These are phyloP conservation scores for Aspergillus sclerotioniger DNA, from an alignment of 495 filamentous ascomycete species.

Conservation along the genomic window DNA sequence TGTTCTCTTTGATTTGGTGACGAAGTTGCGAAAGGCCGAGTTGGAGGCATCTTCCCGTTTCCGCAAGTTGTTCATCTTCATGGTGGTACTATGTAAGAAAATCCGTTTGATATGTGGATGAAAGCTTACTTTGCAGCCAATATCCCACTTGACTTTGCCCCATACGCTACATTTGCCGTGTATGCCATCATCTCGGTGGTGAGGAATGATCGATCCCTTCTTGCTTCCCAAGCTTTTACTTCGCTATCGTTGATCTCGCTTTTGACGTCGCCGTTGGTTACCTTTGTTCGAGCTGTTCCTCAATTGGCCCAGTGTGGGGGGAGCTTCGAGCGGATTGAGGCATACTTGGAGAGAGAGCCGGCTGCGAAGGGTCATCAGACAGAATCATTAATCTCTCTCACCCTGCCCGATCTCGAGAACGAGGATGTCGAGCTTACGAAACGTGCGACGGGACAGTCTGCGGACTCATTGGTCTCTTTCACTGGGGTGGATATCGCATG, in stretches of 20 bases:
- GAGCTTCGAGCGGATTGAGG: background rate
- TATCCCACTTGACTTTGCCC: conserved; percentile 15
- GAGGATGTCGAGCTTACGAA: background rate
- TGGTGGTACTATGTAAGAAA: background rate
- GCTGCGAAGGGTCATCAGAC: background rate
- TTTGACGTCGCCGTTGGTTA: conserved; percentile 27
- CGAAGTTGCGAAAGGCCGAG: background rate
- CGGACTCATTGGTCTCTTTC: background rate
- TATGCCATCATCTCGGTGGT: conserved; percentile 42
- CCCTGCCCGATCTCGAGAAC: too few species aligned
- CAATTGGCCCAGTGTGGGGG: background rate
- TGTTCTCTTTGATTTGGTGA: conserved; percentile 16
- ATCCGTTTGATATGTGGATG: background rate
- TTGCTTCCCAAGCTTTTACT: conserved; percentile 39
- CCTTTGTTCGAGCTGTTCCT: conserved; percentile 19
- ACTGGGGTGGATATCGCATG: background rate
- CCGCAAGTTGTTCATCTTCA: background rate
- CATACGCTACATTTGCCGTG: conserved; percentile 42
- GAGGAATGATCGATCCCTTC: conserved; percentile 35
- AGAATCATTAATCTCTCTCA: background rate
- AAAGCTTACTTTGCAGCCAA: background rate
- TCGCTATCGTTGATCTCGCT: conserved; percentile 35
- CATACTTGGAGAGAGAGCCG: background rate
- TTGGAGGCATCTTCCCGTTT: background rate
- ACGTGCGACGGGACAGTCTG: background rate